phyloP scores from a whole-genome alignment of 2,329 filamentous ascomycete species.

The Paraphaeosphaeria sporulosa region DNA sequence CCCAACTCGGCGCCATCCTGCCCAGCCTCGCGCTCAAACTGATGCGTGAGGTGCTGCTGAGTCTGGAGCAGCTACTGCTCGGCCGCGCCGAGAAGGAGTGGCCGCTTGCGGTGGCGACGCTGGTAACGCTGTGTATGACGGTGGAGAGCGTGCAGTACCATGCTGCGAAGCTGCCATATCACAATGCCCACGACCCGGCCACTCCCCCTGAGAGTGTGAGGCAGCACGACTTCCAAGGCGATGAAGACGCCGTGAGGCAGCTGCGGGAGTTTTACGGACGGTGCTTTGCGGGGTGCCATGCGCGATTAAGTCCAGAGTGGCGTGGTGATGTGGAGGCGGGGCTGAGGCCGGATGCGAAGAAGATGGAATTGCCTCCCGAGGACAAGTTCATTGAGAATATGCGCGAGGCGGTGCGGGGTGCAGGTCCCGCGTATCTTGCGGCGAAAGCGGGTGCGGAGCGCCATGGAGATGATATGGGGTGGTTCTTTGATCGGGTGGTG shows the following conservation, averaged over 20 bases:
- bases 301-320: constrained; percentile 37
- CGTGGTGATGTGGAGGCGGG: constrained; percentile 30
- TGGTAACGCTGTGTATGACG: constrained; percentile 47
- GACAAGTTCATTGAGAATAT: constrained; percentile 42
- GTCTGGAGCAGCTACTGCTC: constrained; percentile 41
- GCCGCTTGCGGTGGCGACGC: constrained; percentile 42
- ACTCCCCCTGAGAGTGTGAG: no score
- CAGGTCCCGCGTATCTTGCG: constrained; percentile 32
- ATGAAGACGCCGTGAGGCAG: constrained; percentile 37
- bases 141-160: constrained; percentile 51
- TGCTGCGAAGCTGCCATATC: constrained; percentile 45
- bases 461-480: constrained; percentile 41
- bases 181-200: constrained; percentile 25
- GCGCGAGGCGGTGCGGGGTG: constrained; percentile 30
- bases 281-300: constrained; percentile 46
- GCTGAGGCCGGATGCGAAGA: neutral
- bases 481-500: constrained; percentile 49
- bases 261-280: constrained; percentile 43
- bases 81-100: constrained; percentile 41
- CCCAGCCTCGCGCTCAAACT: constrained; percentile 39
- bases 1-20: constrained; percentile 48
- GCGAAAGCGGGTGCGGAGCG: constrained; percentile 29
- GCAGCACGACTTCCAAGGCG: constrained; percentile 14
- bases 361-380: constrained; percentile 13
- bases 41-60: constrained; percentile 43